phyloP scores from a whole-genome alignment of 495 filamentous ascomycete species.

The Halenospora varia region DNA sequence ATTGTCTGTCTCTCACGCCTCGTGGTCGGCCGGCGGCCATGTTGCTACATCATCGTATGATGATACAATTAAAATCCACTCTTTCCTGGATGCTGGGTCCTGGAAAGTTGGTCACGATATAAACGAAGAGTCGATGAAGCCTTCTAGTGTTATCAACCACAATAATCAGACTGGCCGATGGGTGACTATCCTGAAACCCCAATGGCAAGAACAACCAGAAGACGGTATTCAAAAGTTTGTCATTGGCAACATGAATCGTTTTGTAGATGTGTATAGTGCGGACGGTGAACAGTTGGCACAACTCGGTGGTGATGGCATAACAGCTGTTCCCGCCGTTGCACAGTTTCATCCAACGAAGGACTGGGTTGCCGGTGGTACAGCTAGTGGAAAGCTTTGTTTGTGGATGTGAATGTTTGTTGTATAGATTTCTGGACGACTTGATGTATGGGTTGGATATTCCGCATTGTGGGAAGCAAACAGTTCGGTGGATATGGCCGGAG shows the following conservation, averaged over 20 bases:
- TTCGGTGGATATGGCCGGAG: background rate
- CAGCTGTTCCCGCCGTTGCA: constrained; percentile 88
- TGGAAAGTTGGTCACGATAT: constrained; percentile 64
- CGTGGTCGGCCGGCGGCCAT: constrained; percentile 77
- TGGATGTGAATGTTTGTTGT: constrained; percentile 60
- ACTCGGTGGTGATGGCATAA: constrained; percentile 82
- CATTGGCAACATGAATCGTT: constrained; percentile 97
- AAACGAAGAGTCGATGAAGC: constrained; percentile 58
- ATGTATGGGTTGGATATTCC: background rate
- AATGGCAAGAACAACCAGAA: constrained; percentile 80
- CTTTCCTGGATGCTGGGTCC: constrained; percentile 57
- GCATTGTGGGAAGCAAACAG: background rate
- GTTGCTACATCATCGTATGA: constrained; percentile 92
- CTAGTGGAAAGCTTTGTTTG: constrained; percentile 86
- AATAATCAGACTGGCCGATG: constrained; percentile 92
- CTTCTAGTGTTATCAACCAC: constrained; percentile 66
- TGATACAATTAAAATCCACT: constrained; percentile 89
- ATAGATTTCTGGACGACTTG: background rate
- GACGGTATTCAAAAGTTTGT: constrained; percentile 80
- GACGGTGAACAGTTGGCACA: constrained; percentile 87
- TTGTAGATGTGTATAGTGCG: constrained; percentile 81
- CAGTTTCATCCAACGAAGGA: constrained; percentile 83
- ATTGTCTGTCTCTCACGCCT: constrained; percentile 85
- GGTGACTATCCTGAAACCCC: constrained; percentile 77
- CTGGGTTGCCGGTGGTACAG: constrained; percentile 91